These are phyloP conservation scores for Apiotrichum gracile DNA, from an alignment of 1,284 basidiomycete species.

Conservation along the genomic window DNA sequence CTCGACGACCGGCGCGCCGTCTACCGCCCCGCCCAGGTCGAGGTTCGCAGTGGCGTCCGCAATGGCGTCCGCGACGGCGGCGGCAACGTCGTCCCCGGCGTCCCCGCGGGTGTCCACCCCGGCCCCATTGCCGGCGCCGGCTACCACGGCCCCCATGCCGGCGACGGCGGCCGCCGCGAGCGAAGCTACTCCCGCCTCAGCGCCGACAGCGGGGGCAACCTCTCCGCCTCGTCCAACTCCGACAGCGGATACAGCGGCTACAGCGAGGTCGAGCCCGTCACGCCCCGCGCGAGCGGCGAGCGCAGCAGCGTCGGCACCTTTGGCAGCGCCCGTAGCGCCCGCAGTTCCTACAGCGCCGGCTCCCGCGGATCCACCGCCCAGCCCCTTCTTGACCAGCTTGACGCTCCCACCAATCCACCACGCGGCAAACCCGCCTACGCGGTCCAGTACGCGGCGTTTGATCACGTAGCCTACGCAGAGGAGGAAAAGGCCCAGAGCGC, in stretches of 20 bases:
- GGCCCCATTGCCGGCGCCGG: too few relatives aligned
- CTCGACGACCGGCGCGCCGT: not conserved
- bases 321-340: not conserved
- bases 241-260: not conserved
- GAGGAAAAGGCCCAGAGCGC: slow-evolving; percentile 71
- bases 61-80: not conserved
- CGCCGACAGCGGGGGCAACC: not conserved
- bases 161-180: not conserved
- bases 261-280: not conserved
- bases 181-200: not conserved
- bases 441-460: slow-evolving; percentile 74
- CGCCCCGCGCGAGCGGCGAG: not conserved
- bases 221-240: too few relatives aligned
- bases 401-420: slow-evolving; percentile 44
- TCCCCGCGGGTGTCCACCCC: too few relatives aligned
- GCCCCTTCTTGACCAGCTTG: slow-evolving; percentile 29
- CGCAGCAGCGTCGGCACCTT: not conserved
- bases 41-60: too few relatives aligned
- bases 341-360: not conserved
- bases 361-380: slow-evolving; percentile 14
- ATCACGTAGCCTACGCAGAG: slow-evolving; percentile 78
- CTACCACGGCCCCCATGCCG: not conserved
- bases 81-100: too few relatives aligned
- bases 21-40: not conserved
- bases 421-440: slow-evolving; percentile 40